Percentiles rank a stretch among this genome's conserved stretches.
These are phyloP conservation scores for Ogataea pilisensis DNA, from an alignment of 805 yeast genomes.

Conservation along the genomic window DNA sequence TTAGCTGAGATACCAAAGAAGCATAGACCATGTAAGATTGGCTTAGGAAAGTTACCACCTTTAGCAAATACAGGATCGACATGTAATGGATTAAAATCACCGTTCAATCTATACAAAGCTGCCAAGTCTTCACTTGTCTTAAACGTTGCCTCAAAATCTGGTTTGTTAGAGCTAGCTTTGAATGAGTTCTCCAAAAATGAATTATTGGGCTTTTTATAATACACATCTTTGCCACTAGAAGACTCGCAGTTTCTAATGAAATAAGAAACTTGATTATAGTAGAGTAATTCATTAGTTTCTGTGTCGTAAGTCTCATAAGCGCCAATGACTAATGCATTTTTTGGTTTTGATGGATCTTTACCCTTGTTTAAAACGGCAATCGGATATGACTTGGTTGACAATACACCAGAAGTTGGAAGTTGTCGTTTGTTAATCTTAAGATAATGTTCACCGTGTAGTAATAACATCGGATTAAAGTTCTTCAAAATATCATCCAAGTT, in stretches of 20 bases:
- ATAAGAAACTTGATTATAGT: constrained; percentile 78
- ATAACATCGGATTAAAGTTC: constrained; percentile 82
- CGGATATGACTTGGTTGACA: constrained; percentile 61
- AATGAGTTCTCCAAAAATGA: constrained; percentile 62
- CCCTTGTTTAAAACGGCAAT: constrained; percentile 72
- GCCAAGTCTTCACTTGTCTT: constrained; percentile 72
- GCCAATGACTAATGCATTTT: constrained; percentile 74
- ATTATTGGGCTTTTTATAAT: constrained; percentile 41
- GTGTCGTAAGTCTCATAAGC: constrained; percentile 68
- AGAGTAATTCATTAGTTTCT: constrained; percentile 62
- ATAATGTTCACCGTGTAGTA: constrained; percentile 95
- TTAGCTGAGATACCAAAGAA: constrained; percentile 80
- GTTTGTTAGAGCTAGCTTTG: constrained; percentile 45
- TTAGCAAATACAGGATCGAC: constrained; percentile 89
- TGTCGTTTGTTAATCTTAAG: constrained; percentile 72
- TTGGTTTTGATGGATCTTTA: constrained; percentile 37
- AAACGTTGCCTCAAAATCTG: constrained; percentile 62
- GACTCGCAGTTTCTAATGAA: constrained; percentile 76
- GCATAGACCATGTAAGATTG: constrained; percentile 92
- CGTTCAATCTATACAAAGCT: constrained; percentile 84
- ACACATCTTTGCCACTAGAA: constrained; percentile 45
- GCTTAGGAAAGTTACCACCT: constrained; percentile 78
- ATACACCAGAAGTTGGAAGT: constrained; percentile 64
- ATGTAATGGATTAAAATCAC: constrained; percentile 94
- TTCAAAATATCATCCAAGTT: constrained; percentile 61